Conservation (phyloP, 768 basidiomycete genomes). For the Lactifluus volemus region DNA sequence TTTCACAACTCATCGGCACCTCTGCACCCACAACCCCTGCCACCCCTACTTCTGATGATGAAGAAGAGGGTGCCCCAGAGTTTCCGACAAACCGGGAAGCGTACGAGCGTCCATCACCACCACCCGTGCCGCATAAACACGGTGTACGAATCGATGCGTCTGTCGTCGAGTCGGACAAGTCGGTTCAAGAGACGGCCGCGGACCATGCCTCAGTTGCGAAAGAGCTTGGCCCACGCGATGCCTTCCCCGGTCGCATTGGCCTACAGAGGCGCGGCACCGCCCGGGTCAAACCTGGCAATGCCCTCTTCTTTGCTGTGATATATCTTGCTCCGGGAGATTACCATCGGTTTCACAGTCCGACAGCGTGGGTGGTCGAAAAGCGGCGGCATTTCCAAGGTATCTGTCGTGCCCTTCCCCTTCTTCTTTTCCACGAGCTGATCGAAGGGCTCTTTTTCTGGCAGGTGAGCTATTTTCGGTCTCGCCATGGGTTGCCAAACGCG, state of each 20-base stretch:
- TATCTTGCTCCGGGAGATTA: conserved; percentile 99
- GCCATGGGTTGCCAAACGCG: conserved; percentile 87
- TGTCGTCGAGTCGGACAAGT: conserved; percentile 47
- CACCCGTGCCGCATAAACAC: conserved; percentile 40
- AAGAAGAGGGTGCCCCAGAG: conserved; percentile 18
- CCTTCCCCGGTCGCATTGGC: conserved; percentile 32
- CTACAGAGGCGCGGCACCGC: conserved; percentile 27
- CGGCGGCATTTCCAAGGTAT: conserved; percentile 86
- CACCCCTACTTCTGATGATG: conserved; percentile 22
- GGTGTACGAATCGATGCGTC: conserved; percentile 70
- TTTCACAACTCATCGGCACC: conserved; percentile 79
- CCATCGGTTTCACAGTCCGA: conserved; percentile 93
- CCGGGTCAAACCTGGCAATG: conserved; percentile 62
- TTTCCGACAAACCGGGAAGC: conserved; percentile 16
- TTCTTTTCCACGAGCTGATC: not conserved
- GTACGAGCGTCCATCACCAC: conserved; percentile 18
- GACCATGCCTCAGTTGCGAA: conserved; percentile 66
- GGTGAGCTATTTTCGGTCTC: conserved; percentile 95
- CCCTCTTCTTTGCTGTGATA: conserved; percentile 88
- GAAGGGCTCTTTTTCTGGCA: conserved; percentile 22
- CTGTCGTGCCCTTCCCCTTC: conserved; percentile 21
- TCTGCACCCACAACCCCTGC: conserved; percentile 32
- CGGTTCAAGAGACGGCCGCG: conserved; percentile 46
- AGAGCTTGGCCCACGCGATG: conserved; percentile 52
- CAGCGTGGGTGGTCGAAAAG: conserved; percentile 96